Percentiles rank a stretch among this genome's conserved stretches.
Conservation (phyloP, 2,329 filamentous ascomycete species). For the Plectosphaerella sp. region DNA sequence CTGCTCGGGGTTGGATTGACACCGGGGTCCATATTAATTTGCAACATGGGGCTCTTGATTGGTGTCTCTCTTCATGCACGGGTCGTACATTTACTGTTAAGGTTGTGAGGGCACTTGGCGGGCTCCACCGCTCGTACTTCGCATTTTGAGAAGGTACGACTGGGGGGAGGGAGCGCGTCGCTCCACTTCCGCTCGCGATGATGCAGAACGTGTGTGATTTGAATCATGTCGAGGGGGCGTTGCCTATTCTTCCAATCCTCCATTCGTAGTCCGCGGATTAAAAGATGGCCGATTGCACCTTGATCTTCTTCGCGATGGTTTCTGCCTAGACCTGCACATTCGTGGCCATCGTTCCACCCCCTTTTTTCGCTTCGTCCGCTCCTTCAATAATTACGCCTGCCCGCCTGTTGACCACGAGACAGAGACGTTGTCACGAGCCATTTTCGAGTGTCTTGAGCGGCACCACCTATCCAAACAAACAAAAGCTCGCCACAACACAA, state of each 20-base stretch:
- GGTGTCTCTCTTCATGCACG: neutral
- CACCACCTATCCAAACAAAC: no score
- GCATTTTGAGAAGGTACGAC: neutral
- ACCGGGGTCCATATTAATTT: neutral
- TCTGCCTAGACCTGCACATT: neutral
- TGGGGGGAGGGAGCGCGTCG: neutral
- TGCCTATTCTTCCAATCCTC: neutral
- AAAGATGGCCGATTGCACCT: neutral
- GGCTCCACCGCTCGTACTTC: slow-evolving; percentile 1
- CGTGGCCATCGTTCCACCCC: no score
- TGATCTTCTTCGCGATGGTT: neutral
- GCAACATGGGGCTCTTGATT: neutral
- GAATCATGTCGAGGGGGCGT: neutral
- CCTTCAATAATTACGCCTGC: no score
- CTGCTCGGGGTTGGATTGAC: neutral
- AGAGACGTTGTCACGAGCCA: no score
- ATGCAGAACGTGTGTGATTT: neutral
- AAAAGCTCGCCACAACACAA: no score
- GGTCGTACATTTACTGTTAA: neutral
- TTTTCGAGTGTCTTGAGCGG: no score
- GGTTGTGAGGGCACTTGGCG: neutral
- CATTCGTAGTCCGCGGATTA: neutral
- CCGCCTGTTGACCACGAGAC: no score
- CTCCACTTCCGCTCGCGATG: neutral
- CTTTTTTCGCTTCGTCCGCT: no score